These are phyloP conservation scores for Cystobasidium sp. DNA, from an alignment of 1,284 basidiomycete genomes.

Conservation along the genomic window DNA sequence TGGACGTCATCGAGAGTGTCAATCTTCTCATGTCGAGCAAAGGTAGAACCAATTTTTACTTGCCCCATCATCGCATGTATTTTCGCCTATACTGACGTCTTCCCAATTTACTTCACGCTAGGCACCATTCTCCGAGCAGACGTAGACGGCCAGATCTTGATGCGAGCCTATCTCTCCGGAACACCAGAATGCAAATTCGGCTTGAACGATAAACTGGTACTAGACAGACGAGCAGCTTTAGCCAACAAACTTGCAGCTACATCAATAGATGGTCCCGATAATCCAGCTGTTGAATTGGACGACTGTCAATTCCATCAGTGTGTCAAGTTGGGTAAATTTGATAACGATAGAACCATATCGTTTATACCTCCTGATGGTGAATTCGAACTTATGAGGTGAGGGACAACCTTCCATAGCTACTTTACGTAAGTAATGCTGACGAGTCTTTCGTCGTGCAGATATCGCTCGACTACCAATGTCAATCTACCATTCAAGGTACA, in stretches of 20 bases:
- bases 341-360: constrained; percentile 87
- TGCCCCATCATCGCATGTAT: too few relatives aligned
- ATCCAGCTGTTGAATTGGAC: constrained; percentile 81
- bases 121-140: constrained; percentile 92
- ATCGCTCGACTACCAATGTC: constrained; percentile 92
- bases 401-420: background rate
- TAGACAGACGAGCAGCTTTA: constrained; percentile 63
- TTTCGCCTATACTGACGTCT: constrained; percentile 72
- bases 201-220: constrained; percentile 94
- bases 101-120: constrained; percentile 59
- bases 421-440: background rate
- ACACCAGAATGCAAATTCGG: constrained; percentile 98
- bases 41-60: constrained; percentile 63
- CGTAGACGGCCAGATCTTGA: constrained; percentile 95
- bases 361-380: constrained; percentile 99
- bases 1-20: constrained; percentile 95
- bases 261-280: constrained; percentile 45
- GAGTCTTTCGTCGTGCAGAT: constrained; percentile 62
- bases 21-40: constrained; percentile 96
- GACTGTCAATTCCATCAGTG: constrained; percentile 99
- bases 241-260: constrained; percentile 26
- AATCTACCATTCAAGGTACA: constrained; percentile 90
- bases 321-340: constrained; percentile 91
- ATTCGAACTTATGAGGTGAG: constrained; percentile 93
- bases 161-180: constrained; percentile 95